Evolutionary conservation across 2,329 filamentous ascomycete genomes (phyloP), one percentile per base, ranked within the genome.

Genomic region (Chaetomiaceae sp.): DNA sequence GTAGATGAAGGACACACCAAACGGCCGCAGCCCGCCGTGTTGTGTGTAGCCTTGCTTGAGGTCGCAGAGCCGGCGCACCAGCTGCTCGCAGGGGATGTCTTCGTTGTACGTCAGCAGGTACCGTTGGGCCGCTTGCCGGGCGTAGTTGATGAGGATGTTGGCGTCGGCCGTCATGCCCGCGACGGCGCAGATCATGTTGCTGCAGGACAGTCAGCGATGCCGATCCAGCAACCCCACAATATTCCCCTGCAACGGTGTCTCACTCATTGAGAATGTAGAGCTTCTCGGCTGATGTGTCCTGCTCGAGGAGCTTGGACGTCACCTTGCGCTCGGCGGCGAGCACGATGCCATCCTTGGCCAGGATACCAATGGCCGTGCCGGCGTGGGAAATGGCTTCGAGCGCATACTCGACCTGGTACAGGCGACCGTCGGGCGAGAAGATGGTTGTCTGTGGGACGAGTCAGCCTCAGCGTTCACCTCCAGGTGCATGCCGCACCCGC

Each of bases 71-170:
- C 90, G 85, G 66, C 94, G 91, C 58, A 99, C 94, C 54, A 99
- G 89, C 75, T 99, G 94, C 74, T 99, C 94, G 78, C 94, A 99
- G 55, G 94, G 94, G 61, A 99, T 99, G 70, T 99, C 94, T 87
- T 96, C 91, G 79, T 97, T 96, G 82, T 99, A 99, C 66, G 92
- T 99, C 63, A 96, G 84, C 71, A 99, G 92, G 76, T 99, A 97
- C 69, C 88, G 85, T 77, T 99, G 94, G 65, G 94, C 94, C 66
- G 89, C 88, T 82, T 96, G 90, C 65, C 94, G 91, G 71, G 94
- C 95, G 75, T 95, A 96, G 81, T 99, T 99, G 84, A 99, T 99
- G 71, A 99, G 90, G 73, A 99, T 99, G 79, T 99, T 99, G 72
- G 94, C 94, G 71, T 99, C 94, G 68, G 94, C 94, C 42, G 91